A percentile compares a stretch with the other conserved stretches of the same genome.
Conservation (phyloP, 257 asterid genomes). For the Solanum virginianum region DNA sequence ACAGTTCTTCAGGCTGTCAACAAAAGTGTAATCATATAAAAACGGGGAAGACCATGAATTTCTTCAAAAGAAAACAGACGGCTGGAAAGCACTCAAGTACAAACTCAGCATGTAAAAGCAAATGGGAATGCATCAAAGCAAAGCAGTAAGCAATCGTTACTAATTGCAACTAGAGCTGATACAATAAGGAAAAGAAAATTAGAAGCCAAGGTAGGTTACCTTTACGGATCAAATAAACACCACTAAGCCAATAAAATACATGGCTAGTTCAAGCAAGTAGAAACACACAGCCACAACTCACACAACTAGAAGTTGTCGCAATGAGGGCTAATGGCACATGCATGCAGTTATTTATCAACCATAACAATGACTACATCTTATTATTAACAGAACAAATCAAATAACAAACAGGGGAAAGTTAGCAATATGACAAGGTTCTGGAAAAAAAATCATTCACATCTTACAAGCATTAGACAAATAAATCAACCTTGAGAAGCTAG, state of each 20-base stretch:
- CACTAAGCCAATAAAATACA: not conserved
- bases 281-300: not conserved
- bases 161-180: not conserved
- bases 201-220: not conserved
- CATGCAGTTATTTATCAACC: not conserved
- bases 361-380: not conserved
- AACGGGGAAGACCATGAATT: not conserved
- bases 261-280: not conserved
- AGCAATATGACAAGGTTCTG: not conserved
- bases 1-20: constrained; percentile 46
- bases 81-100: not conserved
- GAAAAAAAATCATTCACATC: not conserved
- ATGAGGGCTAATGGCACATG: not conserved
- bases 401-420: not conserved
- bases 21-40: not conserved
- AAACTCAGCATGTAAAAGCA: not conserved
- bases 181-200: not conserved
- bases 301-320: not conserved
- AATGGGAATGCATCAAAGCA: not conserved
- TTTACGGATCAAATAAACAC: not conserved
- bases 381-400: not conserved
- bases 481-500: not conserved
- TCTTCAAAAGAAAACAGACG: not conserved
- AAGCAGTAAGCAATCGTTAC: not conserved
- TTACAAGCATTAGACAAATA: not conserved